Conservation (phyloP, 306 rosid genomes). For the Sphenostylis stenocarpa region DNA sequence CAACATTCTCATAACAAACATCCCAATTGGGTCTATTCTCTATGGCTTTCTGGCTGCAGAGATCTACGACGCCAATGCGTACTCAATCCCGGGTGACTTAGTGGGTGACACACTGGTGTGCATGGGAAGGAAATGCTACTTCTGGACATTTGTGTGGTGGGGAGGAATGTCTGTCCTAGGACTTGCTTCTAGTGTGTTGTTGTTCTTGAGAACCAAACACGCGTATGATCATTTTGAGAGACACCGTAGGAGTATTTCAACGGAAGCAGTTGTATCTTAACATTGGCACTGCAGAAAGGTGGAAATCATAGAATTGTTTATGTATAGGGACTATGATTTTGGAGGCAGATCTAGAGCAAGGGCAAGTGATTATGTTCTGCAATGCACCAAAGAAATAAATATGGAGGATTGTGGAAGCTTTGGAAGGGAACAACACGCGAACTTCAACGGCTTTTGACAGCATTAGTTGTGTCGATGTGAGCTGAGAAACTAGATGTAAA, state of each 20-base stretch:
- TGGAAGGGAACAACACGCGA: too few species aligned
- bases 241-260: slow-evolving; percentile 42
- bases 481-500: too few species aligned
- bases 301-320: neutral
- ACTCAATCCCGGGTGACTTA: slow-evolving; percentile 9
- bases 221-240: slow-evolving; percentile 77
- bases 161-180: slow-evolving; percentile 78
- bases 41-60: slow-evolving; percentile 81
- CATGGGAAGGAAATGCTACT: slow-evolving; percentile 86
- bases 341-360: neutral
- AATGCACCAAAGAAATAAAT: too few species aligned
- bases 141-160: slow-evolving; percentile 79
- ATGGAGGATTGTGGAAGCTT: too few species aligned
- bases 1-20: slow-evolving; percentile 88
- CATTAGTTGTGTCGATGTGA: too few species aligned
- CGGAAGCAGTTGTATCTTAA: slow-evolving; percentile 42
- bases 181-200: slow-evolving; percentile 57
- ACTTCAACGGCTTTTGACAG: too few species aligned
- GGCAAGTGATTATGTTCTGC: too few species aligned
- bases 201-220: slow-evolving; percentile 81
- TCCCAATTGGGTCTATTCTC: slow-evolving; percentile 85
- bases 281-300: neutral
- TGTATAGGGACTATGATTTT: slow-evolving; percentile 28
- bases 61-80: slow-evolving; percentile 68
- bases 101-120: slow-evolving; percentile 59